Evolutionary conservation across 192 early-diverging fungal species (phyloP).

Genomic region (Coemansia sp.): DNA sequence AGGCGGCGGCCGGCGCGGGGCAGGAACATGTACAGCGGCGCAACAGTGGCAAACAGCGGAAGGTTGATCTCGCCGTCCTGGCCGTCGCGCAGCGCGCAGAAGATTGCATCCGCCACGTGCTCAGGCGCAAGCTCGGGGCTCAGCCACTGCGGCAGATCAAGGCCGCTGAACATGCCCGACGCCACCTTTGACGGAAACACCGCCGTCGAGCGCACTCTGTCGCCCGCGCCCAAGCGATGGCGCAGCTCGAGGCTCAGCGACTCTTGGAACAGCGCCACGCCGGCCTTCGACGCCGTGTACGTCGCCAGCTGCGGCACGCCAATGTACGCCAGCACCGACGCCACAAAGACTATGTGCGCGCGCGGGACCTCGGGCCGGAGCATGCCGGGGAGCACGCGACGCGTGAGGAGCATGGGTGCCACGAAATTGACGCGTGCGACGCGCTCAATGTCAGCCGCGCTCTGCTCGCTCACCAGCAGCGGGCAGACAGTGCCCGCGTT

Average conservation of each 20-base stretch:
- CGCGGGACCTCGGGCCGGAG: constrained; percentile 45
- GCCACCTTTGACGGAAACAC: constrained; percentile 71
- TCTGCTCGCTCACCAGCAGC: constrained; percentile 59
- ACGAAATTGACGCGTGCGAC: constrained; percentile 70
- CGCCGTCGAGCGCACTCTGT: constrained; percentile 59
- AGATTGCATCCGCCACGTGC: constrained; percentile 59
- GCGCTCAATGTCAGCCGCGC: constrained; percentile 56
- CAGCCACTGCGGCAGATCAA: constrained; percentile 58
- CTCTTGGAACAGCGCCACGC: constrained; percentile 68
- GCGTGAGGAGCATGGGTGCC: constrained; percentile 67
- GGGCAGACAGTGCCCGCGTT: constrained; percentile 77
- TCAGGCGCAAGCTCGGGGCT: constrained; percentile 61
- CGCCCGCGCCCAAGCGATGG: constrained; percentile 49
- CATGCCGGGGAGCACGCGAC: constrained; percentile 71
- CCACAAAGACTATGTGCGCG: constrained; percentile 71
- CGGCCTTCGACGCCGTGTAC: constrained; percentile 80
- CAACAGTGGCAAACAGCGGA: constrained; percentile 24
- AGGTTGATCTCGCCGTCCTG: constrained; percentile 51
- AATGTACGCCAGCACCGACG: constrained; percentile 37
- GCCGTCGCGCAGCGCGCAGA: constrained; percentile 58
- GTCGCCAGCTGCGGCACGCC: constrained; percentile 60
- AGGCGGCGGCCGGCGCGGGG: constrained; percentile 18
- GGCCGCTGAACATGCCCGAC: constrained; percentile 75
- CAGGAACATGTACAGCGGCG: constrained; percentile 26
- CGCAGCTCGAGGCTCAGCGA: constrained; percentile 72